These are phyloP conservation scores for Fraxinus floribunda DNA, from an alignment of 305 asterid species.

Conservation along the genomic window DNA sequence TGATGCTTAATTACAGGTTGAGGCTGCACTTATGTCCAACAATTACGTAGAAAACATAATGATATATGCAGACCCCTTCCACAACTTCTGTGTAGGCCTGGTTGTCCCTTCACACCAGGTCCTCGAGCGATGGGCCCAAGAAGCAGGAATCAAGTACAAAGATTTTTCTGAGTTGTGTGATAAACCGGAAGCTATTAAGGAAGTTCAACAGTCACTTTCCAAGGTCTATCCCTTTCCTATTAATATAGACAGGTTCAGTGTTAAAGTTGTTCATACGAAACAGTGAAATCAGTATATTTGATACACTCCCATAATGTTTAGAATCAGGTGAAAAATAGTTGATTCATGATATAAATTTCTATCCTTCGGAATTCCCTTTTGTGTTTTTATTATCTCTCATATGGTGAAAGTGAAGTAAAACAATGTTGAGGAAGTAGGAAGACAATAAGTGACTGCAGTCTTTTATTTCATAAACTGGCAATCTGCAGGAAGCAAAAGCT, in stretches of 20 bases:
- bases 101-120: constrained; percentile 62
- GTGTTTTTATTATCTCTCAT: background rate
- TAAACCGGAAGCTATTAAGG: constrained; percentile 57
- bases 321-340: background rate
- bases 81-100: constrained; percentile 75
- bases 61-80: constrained; percentile 79
- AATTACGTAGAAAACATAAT: constrained; percentile 62
- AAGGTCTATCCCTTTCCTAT: constrained; percentile 48
- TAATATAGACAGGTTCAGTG: background rate
- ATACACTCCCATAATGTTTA: background rate
- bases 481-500: constrained; percentile 71
- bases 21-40: constrained; percentile 72
- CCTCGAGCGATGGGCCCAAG: constrained; percentile 81
- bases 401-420: background rate
- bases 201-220: constrained; percentile 68
- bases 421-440: background rate
- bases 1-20: constrained; percentile 53
- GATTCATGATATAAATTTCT: background rate
- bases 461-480: background rate
- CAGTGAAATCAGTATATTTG: background rate
- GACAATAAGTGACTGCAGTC: background rate
- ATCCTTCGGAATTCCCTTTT: background rate
- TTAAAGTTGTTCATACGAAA: background rate
- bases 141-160: constrained; percentile 55
- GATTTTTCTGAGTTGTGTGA: constrained; percentile 66